Conservation (phyloP, 2,329 filamentous ascomycete species). For the Knufia fluminis region DNA sequence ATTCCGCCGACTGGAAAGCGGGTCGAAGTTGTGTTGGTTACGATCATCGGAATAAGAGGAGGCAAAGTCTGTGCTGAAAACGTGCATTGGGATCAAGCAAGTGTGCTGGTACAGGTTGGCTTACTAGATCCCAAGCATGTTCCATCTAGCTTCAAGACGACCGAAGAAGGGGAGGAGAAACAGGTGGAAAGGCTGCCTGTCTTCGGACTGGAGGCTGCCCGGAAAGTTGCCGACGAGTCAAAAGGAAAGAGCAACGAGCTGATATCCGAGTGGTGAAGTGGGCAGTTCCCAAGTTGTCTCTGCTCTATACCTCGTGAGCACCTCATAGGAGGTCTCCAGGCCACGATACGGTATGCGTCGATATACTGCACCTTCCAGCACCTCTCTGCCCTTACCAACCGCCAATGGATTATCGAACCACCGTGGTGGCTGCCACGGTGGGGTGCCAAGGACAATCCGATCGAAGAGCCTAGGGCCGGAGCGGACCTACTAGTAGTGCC, state of each 20-base stretch:
- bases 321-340: too few species aligned
- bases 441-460: too few species aligned
- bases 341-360: too few species aligned
- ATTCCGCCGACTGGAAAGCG: constrained; percentile 47
- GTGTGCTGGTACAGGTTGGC: constrained; percentile 50
- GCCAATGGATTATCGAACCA: too few species aligned
- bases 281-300: too few species aligned
- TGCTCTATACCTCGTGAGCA: too few species aligned
- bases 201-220: constrained; percentile 32
- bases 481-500: too few species aligned
- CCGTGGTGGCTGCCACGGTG: too few species aligned
- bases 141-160: constrained; percentile 36
- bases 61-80: constrained; percentile 49
- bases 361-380: too few species aligned
- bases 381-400: too few species aligned
- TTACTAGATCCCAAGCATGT: constrained; percentile 49
- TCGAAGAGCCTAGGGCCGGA: too few species aligned
- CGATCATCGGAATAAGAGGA: constrained; percentile 46
- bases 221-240: constrained; percentile 33
- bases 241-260: constrained; percentile 27
- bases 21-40: constrained; percentile 50
- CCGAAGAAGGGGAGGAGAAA: constrained; percentile 20
- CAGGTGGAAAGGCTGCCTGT: constrained; percentile 33
- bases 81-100: constrained; percentile 55
- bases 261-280: constrained; percentile 23